Evolutionary conservation across 1,139 yeast species (phyloP), one percentile per base, ranked within the genome.

Genomic region (Geotrichum histeridarum): DNA sequence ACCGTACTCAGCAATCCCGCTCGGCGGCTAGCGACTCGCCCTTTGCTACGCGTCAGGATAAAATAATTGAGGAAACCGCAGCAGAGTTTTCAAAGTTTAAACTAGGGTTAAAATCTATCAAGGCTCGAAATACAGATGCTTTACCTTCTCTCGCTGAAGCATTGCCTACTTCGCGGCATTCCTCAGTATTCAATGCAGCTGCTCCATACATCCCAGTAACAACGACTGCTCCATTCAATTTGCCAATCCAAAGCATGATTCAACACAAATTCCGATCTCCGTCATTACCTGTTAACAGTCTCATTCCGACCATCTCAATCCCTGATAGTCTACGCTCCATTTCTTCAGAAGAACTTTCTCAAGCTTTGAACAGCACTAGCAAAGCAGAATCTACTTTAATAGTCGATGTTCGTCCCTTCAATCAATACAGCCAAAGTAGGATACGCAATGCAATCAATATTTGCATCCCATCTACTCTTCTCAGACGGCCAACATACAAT

Each of bases 381-480:
- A 8, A 46, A 6, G 32, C 17, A 15, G 8, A 1, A 11, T n/a
- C 47, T 9, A 42, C 30, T 12, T 39, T 48, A 14, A 22, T 84
- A 4, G 71, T 87, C n/a, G 95, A 87, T 65, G 80, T 84, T 17
- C 73, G 95, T 52, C 84, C 94, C 0, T 84, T 79, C 63, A 78
- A 85, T 6, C 87, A 83, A 51, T 85, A 72, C 67, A 73, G 78
- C 27, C 73, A 71, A 54, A 65, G 75, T 2, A 84, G 82, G 55
- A 64, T 87, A 14, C 62, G 61, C n/a, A 71, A 76, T 47, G 78
- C 95, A 1, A 70, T 84, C 43, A 84, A 85, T 64, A 76, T 86
- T 37, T 84, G 90, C 64, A 72, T 87, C 30, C 95, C 95, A 1
- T 82, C 91, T 17, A 87, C 95, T 1, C 73, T 87, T 49, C 70